Evolutionary conservation across 805 yeast species (phyloP).

Genomic region (Osmozyma mogii): DNA sequence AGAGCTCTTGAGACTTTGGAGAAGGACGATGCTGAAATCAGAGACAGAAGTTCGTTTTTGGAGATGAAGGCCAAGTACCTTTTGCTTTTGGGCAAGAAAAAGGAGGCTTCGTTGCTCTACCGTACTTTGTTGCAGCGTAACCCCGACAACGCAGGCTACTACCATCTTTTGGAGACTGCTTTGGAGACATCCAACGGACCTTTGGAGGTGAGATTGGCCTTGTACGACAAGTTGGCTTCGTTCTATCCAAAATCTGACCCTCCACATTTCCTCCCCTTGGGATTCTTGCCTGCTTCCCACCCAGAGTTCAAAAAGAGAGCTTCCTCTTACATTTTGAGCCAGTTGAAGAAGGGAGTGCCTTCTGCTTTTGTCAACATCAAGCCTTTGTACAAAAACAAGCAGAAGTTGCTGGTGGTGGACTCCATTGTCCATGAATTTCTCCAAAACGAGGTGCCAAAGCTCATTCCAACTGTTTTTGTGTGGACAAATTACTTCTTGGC

Average conservation of each 20-base stretch:
- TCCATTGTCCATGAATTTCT: constrained; percentile 45
- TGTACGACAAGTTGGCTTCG: constrained; percentile 57
- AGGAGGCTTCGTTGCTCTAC: constrained; percentile 63
- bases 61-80: constrained; percentile 65
- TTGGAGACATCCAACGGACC: constrained; percentile 43
- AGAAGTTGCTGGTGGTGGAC: constrained; percentile 38
- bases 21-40: constrained; percentile 39
- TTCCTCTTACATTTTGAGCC: constrained; percentile 46
- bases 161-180: constrained; percentile 56
- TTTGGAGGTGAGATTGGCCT: constrained; percentile 40
- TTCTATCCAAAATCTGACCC: constrained; percentile 84
- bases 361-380: constrained; percentile 82
- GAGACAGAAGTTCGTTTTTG: constrained; percentile 51
- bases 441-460: constrained; percentile 19
- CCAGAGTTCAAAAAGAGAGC: constrained; percentile 42
- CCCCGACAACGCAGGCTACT: constrained; percentile 70
- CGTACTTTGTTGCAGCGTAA: constrained; percentile 72
- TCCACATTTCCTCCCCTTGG: constrained; percentile 69
- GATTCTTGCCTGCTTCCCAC: constrained; percentile 51
- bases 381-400: constrained; percentile 53
- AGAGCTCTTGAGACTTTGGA: constrained; percentile 57
- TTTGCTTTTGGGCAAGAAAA: constrained; percentile 43
- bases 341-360: constrained; percentile 78
- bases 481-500: constrained; percentile 78
- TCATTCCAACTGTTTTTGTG: constrained; percentile 36